These are phyloP conservation scores for Schizopora paradoxa DNA, from an alignment of 1,284 basidiomycete species.

Conservation along the genomic window DNA sequence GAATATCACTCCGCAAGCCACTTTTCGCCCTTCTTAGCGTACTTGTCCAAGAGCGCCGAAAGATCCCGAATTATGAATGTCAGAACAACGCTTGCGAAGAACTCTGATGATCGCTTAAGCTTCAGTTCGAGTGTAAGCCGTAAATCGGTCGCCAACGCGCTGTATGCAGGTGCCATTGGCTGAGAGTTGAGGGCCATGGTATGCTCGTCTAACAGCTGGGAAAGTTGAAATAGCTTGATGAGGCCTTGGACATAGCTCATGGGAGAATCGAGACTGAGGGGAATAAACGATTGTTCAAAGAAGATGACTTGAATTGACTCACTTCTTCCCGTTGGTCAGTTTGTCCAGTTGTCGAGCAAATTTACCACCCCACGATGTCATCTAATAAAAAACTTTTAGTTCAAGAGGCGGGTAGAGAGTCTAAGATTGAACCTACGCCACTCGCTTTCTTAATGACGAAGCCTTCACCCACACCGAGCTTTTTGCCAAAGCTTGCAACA, in stretches of 20 bases:
- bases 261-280: slow-evolving; percentile 76
- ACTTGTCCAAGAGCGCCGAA: slow-evolving; percentile 84
- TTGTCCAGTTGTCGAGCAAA: slow-evolving; percentile 83
- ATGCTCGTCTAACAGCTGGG: slow-evolving; percentile 85
- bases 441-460: slow-evolving; percentile 77
- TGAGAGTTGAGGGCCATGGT: slow-evolving; percentile 66
- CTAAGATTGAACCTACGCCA: slow-evolving; percentile 24
- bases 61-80: slow-evolving; percentile 88
- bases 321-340: slow-evolving; percentile 89
- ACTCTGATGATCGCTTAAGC: slow-evolving; percentile 79
- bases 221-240: slow-evolving; percentile 66
- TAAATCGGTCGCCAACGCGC: slow-evolving; percentile 59
- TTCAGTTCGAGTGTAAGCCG: slow-evolving; percentile 66
- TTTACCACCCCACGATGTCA: slow-evolving; percentile 74
- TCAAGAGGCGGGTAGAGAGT: slow-evolving; percentile 8
- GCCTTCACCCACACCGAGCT: slow-evolving; percentile 81
- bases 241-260: slow-evolving; percentile 81
- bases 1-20: slow-evolving; percentile 67
- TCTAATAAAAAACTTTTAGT: slow-evolving; percentile 33
- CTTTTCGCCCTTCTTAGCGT: slow-evolving; percentile 85
- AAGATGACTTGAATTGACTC: slow-evolving; percentile 27
- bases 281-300: slow-evolving; percentile 19
- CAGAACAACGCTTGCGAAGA: slow-evolving; percentile 85
- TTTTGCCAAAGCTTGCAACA: slow-evolving; percentile 81
- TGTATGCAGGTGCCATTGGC: slow-evolving; percentile 65